Conservation (phyloP, 2,329 filamentous ascomycete genomes). For the Alternaria rosae region DNA sequence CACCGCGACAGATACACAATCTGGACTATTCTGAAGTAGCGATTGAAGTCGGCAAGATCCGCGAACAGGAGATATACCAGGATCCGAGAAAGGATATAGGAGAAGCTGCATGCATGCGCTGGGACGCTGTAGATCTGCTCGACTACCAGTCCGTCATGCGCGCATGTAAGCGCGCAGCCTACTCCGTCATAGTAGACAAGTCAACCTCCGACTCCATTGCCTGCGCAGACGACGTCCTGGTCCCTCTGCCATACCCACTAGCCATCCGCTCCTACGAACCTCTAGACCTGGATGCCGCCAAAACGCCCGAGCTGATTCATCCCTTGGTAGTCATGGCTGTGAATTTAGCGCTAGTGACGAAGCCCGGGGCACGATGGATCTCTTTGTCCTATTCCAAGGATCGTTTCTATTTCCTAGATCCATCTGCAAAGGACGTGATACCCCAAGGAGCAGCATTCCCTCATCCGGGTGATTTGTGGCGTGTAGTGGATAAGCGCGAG, state of each 20-base stretch:
- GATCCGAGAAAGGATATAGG: background rate
- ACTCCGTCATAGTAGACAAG: constrained; percentile 49
- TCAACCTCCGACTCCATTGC: constrained; percentile 50
- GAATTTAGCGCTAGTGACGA: constrained; percentile 50
- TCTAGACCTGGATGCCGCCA: constrained; percentile 1
- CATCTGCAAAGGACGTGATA: constrained; percentile 13
- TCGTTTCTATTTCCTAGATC: constrained; percentile 46
- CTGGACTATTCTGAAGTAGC: constrained; percentile 50
- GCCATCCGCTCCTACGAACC: constrained; percentile 10
- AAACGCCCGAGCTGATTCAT: constrained; percentile 36
- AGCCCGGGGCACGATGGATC: constrained; percentile 50
- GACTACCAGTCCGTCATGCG: constrained; percentile 41
- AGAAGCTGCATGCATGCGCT: constrained; percentile 31
- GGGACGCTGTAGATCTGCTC: constrained; percentile 47
- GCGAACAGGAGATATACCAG: constrained; percentile 38
- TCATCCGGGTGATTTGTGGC: constrained; percentile 50
- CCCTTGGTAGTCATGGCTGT: constrained; percentile 51
- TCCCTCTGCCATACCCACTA: constrained; percentile 43
- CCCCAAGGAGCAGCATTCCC: constrained; percentile 45
- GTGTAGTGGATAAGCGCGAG: constrained; percentile 42
- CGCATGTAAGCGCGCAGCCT: constrained; percentile 29
- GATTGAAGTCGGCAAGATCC: constrained; percentile 39
- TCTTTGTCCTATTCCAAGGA: constrained; percentile 50
- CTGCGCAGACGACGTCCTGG: constrained; percentile 43
- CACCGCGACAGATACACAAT: constrained; percentile 47